These are phyloP conservation scores for Lupinus albus DNA, from an alignment of 306 rosid genomes.

Conservation along the genomic window DNA sequence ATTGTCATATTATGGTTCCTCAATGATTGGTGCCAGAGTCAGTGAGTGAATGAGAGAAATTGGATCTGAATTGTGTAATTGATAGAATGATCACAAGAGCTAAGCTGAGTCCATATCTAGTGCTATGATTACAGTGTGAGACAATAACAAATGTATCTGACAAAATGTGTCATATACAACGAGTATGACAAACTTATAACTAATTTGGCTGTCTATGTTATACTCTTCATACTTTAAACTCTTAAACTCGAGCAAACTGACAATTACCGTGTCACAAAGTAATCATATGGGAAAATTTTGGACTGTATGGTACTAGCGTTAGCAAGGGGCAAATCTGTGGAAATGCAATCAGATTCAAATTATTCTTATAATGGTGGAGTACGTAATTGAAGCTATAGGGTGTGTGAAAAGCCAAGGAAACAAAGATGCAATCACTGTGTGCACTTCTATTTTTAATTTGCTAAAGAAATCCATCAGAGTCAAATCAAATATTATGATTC, in stretches of 20 bases:
- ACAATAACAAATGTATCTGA: not conserved
- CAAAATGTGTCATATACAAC: not conserved
- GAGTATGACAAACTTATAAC: not conserved
- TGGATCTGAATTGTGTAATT: not conserved
- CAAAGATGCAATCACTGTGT: constrained; percentile 7
- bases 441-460: constrained; percentile 18
- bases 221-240: not conserved
- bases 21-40: not conserved
- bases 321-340: not conserved
- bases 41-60: not conserved
- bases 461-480: constrained; percentile 11
- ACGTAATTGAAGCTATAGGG: not conserved
- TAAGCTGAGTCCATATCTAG: not conserved
- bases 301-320: not conserved
- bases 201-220: not conserved
- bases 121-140: not conserved
- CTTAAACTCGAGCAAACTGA: not conserved
- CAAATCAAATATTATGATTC: constrained; percentile 8
- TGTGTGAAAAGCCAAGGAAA: constrained; percentile 3
- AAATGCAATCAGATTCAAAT: constrained; percentile 1
- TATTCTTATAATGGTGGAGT: constrained; percentile 13
- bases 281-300: constrained; percentile 10
- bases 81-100: not conserved
- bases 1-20: constrained; percentile 1
- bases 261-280: not conserved